phyloP scores from a whole-genome alignment of 192 early-diverging fungal genomes.

The Linnemannia zychae region DNA sequence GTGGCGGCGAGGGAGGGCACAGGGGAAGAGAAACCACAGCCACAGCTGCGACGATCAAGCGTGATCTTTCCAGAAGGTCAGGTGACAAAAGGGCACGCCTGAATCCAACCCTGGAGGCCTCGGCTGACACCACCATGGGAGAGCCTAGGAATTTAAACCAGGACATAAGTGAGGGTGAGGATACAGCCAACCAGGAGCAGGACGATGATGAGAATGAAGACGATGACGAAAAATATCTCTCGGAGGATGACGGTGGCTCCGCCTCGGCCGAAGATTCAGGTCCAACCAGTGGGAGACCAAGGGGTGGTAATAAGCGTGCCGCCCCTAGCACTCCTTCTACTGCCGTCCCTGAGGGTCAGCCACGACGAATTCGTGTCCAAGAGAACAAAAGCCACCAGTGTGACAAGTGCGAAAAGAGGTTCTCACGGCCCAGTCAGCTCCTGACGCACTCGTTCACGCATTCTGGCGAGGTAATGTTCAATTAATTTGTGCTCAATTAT shows the following conservation, averaged over 20 bases:
- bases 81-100: not conserved
- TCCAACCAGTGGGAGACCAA: too few species aligned
- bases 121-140: not conserved
- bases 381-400: constrained; percentile 47
- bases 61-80: not conserved
- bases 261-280: not conserved
- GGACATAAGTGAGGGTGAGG: not conserved
- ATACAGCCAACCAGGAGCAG: not conserved
- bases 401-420: constrained; percentile 27
- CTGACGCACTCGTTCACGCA: constrained; percentile 40
- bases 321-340: not conserved
- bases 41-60: not conserved
- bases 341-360: not conserved
- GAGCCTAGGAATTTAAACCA: not conserved
- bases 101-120: not conserved
- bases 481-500: not conserved
- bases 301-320: not conserved
- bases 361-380: not conserved
- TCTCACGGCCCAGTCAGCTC: constrained; percentile 47
- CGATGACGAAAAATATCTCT: not conserved
- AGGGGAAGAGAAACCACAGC: not conserved
- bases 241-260: not conserved
- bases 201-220: constrained; percentile 12
- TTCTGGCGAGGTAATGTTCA: constrained; percentile 28
- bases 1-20: not conserved